phyloP scores from a whole-genome alignment of 164 flowering plant genomes.

The Aristolochia contorta region DNA sequence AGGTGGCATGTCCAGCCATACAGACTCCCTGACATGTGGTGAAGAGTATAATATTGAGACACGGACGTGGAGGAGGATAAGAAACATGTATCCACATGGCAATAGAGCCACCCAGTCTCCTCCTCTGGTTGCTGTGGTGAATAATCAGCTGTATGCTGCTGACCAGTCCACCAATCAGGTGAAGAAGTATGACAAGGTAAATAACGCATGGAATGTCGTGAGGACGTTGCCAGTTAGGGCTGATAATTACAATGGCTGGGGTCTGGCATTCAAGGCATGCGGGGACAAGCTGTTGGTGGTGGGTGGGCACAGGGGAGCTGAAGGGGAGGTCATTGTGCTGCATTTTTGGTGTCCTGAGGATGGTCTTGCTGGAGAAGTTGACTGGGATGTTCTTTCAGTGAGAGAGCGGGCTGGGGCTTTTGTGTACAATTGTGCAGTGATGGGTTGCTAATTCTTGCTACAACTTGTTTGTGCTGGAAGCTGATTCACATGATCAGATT shows the following conservation, averaged over 20 bases:
- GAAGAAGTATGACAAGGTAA: constrained; percentile 29
- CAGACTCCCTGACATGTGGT: constrained; percentile 24
- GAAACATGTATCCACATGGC: constrained; percentile 22
- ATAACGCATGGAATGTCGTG: constrained; percentile 21
- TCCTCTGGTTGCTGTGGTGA: constrained; percentile 37
- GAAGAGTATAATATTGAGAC: constrained; percentile 29
- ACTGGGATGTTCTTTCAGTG: constrained; percentile 21
- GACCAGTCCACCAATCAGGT: constrained; percentile 27
- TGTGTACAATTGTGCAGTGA: constrained; percentile 33
- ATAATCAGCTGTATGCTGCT: constrained; percentile 32
- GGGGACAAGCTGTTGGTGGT: constrained; percentile 28
- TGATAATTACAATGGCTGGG: constrained; percentile 35
- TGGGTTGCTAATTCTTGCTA: constrained; percentile 20
- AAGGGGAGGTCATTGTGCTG: constrained; percentile 23
- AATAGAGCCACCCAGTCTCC: constrained; percentile 18
- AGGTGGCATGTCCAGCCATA: constrained; percentile 20
- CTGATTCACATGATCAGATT: neutral
- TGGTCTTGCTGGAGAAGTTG: constrained; percentile 10
- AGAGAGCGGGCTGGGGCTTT: constrained; percentile 21
- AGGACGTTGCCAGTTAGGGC: constrained; percentile 29
- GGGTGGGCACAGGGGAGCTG: constrained; percentile 31
- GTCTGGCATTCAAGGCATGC: constrained; percentile 36
- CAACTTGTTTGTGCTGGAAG: neutral
- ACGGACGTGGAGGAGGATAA: constrained; percentile 27
- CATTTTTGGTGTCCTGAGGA: constrained; percentile 28